phyloP scores from a whole-genome alignment of 169 alveolate species.

The Plasmodium billcollinsi region DNA sequence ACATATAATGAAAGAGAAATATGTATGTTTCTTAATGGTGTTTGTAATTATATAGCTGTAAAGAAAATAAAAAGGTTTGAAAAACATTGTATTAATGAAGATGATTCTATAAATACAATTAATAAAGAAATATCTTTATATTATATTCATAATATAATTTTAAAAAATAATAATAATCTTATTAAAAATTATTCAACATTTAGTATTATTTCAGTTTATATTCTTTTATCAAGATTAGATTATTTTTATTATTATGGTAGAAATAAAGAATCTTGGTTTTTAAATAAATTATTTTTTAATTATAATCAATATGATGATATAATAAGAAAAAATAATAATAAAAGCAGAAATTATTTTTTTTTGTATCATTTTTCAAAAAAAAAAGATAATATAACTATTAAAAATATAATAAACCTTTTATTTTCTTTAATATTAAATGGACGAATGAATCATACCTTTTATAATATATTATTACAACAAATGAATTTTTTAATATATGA shows the following conservation, averaged over 20 bases:
- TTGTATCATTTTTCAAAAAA: neutral
- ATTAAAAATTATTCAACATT: constrained; percentile 22
- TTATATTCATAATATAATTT: neutral
- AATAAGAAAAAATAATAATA: constrained; percentile 1
- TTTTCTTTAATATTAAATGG: constrained; percentile 36
- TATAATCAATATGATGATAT: neutral
- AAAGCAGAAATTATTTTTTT: constrained; percentile 7
- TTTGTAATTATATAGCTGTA: constrained; percentile 19
- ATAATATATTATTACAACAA: neutral
- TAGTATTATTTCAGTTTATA: constrained; percentile 50
- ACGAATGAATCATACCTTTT: neutral
- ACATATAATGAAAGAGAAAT: constrained; percentile 48
- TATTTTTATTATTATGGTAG: constrained; percentile 25
- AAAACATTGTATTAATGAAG: constrained; percentile 17
- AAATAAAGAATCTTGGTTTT: constrained; percentile 14
- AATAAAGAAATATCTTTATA: constrained; percentile 1
- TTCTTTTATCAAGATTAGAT: constrained; percentile 30
- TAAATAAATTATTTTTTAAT: constrained; percentile 12
- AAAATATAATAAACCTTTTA: constrained; percentile 17
- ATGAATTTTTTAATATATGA: constrained; percentile 3
- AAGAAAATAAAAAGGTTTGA: constrained; percentile 26
- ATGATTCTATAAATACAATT: constrained; percentile 15
- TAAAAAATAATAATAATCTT: neutral
- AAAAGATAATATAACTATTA: constrained; percentile 8
- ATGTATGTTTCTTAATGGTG: constrained; percentile 24